phyloP scores from a whole-genome alignment of 345 rosid species.

The Firmiana major region DNA sequence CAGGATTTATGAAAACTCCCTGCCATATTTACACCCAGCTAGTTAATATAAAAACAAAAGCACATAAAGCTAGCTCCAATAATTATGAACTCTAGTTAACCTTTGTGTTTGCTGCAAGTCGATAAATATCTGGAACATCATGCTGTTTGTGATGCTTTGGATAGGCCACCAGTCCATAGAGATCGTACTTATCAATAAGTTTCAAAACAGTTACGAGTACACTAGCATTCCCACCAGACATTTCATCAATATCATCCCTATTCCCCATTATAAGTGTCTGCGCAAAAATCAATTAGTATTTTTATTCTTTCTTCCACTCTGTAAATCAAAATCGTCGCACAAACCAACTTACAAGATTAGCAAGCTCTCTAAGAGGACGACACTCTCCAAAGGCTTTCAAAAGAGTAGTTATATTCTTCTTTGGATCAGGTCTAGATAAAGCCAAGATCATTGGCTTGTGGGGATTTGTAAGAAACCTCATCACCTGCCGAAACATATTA shows the following conservation, averaged over 20 bases:
- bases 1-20: constrained; percentile 98
- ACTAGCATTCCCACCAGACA: constrained; percentile 74
- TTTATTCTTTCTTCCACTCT: background rate
- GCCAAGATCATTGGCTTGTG: constrained; percentile 98
- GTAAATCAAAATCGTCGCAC: constrained; percentile 1
- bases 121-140: constrained; percentile 93
- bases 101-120: constrained; percentile 92
- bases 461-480: constrained; percentile 89
- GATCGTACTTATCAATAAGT: constrained; percentile 87
- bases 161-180: constrained; percentile 86
- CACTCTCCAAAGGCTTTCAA: constrained; percentile 95
- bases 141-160: constrained; percentile 97
- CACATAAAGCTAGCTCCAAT: background rate
- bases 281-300: constrained; percentile 5
- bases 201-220: constrained; percentile 81
- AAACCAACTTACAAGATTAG: constrained; percentile 65
- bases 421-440: constrained; percentile 93
- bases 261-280: constrained; percentile 96
- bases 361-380: constrained; percentile 84
- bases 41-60: constrained; percentile 8
- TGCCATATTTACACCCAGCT: constrained; percentile 28
- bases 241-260: constrained; percentile 83
- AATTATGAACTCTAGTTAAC: constrained; percentile 25
- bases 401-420: constrained; percentile 93
- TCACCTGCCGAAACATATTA: constrained; percentile 45